Base-by-base conservation (phyloP, 139 green algal species). In the Tetradesmus obliquus region DNA sequence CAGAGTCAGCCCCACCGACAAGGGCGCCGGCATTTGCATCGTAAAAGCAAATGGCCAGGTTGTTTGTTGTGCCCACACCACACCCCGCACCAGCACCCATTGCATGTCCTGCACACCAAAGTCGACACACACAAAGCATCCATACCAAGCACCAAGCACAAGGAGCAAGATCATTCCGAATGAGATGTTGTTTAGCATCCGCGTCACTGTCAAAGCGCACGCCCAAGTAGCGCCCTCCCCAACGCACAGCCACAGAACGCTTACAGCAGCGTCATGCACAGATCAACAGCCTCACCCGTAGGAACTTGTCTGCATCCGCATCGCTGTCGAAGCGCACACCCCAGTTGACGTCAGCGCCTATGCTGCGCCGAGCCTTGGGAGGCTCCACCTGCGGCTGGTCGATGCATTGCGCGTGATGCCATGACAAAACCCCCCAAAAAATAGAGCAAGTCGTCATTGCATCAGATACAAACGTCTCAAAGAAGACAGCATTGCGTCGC, bases 261-360 rank as follows among this genome's bases (percentile, higher is more conserved):
- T 19, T n/a, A n/a, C 15, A n/a, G 69, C 69, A 79, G 32, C 57
- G 57, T 9, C 15, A 82, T 82, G 6, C n/a, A 82, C 74, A 84
- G 8, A 54, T 84, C 32, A 53, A 54, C 7, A 54, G 8, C 79
- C 32, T 55, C 3, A 90, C 90, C 90, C 81, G 66, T 5, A 92
- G 15, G 79, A 99, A 98, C 0, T 66, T 90, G 22, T 93, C 62
- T 0, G 94, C 96, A 57, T 99, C 96, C 17, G 92, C 92, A 0
- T 93, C 71, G 22, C 10, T 90, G 54, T 84, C 60, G 82, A 99
- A 98, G 22, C 98, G 95, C 5, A 99, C 95, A 79, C 97, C 98
- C 92, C 96, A 99, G 93, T 99, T 99, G 79, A 98, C 94, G 89
- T 99, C 97, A 5, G 98, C 97, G 1, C 98, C 97, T 24, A 99